A percentile compares a stretch with the other conserved stretches of the same genome.
phyloP scores from a whole-genome alignment of 176 grass and related monocot genomes.

The Zizania latifolia region DNA sequence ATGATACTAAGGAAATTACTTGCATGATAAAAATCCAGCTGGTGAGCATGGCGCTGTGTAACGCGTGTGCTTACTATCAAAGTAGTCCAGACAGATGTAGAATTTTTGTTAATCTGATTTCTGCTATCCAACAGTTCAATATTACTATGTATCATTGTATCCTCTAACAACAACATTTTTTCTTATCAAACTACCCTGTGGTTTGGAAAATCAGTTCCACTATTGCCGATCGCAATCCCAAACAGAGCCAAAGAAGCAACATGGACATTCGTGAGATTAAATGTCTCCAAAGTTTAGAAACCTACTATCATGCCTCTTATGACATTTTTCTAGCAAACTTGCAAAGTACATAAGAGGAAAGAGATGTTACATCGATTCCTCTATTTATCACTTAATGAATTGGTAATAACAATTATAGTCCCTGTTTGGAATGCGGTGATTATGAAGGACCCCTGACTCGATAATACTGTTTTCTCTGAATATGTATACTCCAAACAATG shows the following conservation, averaged over 20 bases:
- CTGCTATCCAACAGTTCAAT: neutral
- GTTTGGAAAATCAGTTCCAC: neutral
- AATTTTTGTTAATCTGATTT: neutral
- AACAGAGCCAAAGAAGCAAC: neutral
- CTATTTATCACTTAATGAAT: neutral
- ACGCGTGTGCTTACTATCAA: neutral
- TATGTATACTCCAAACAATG: neutral
- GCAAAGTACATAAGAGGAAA: neutral
- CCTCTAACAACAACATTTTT: neutral
- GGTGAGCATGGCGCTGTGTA: neutral
- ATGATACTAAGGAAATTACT: neutral
- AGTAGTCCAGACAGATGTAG: neutral
- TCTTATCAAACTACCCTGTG: neutral
- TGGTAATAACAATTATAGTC: neutral
- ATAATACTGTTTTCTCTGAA: neutral
- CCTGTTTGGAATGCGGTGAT: neutral
- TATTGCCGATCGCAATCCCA: neutral
- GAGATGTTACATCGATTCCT: neutral
- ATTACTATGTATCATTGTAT: neutral
- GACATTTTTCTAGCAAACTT: neutral
- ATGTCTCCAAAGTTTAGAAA: neutral
- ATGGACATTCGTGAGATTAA: neutral
- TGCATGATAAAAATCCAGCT: neutral
- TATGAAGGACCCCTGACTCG: neutral
- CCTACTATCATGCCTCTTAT: neutral